phyloP scores from a whole-genome alignment of 495 filamentous ascomycete genomes.

The Saxophila tyrrhenica region DNA sequence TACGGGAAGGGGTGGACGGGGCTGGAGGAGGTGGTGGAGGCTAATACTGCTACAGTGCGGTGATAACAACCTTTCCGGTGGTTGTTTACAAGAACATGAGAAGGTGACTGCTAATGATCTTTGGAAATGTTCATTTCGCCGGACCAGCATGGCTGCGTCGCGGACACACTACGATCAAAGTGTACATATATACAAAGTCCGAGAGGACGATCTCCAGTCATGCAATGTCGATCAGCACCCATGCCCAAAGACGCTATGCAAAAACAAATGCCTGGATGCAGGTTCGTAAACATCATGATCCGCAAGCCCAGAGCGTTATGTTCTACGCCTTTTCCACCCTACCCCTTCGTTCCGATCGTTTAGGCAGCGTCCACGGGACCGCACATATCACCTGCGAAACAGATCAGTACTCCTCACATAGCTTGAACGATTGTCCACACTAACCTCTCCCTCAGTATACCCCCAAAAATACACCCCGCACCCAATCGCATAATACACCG shows the following conservation, averaged over 20 bases:
- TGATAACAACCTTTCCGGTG: no score
- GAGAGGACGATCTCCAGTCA: neutral
- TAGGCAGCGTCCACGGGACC: conserved; percentile 42
- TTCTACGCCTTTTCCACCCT: neutral
- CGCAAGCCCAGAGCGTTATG: neutral
- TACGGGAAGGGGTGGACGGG: conserved; percentile 20
- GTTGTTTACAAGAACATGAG: no score
- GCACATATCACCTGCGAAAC: conserved; percentile 40
- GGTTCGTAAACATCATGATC: neutral
- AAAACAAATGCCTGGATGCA: no score
- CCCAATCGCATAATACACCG: conserved; percentile 83
- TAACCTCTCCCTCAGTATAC: conserved; percentile 91
- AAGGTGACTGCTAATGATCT: no score
- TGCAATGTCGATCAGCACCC: neutral
- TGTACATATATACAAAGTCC: neutral
- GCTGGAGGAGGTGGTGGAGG: conserved; percentile 18
- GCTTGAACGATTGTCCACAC: conserved; percentile 21
- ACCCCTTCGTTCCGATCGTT: conserved; percentile 1
- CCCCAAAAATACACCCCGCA: conserved; percentile 91
- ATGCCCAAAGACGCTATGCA: neutral
- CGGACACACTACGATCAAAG: neutral
- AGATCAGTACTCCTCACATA: conserved; percentile 6
- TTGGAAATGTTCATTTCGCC: no score
- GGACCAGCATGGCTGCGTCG: neutral
- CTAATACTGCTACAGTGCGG: conserved; percentile 1